Base-by-base conservation (phyloP, 2,329 filamentous ascomycete species). In the Anthostomella pinea region DNA sequence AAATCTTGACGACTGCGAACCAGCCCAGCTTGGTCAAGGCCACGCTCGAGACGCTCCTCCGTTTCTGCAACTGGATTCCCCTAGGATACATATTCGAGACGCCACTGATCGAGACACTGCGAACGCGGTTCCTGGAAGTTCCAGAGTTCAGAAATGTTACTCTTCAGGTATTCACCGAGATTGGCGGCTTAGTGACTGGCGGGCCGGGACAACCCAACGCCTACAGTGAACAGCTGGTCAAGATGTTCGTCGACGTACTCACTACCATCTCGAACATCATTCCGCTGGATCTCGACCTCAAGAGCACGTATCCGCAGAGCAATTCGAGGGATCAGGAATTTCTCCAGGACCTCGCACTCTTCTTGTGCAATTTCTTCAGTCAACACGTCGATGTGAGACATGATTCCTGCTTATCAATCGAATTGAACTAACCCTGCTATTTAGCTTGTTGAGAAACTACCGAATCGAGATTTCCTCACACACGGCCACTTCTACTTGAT, bases 81-180 rank as follows among this genome's bases (percentile, higher is more conserved):
- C 72, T 98, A 24, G 93, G 94, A 39, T 98, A 96, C 67, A 97
- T 98, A 53, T 98, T 98, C 66, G 93, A 98, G 73, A 98, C 91
- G 0, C 83, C 87, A 22, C 82, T 98, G 48, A 97, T 98, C 64
- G 89, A 95, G 57, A 97, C 91, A 1, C 72, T 98, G 44, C 83
- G 93, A 50, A 94, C 85, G 39, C 82, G 93, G 35, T 98, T 98
- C 66, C 75, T 98, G 40, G 87, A 95, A 54, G 83, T 87, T 18
- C 89, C 90, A 24, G 91, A 96, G 56, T 98, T 97, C 68, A 85
- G 94, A 40, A 98, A 98, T 64, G 81, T 97, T 53, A 96, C 93
- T 1, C 75, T 98, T 45, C 95, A 98, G 67, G 95, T 90, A 53
- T 73, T 98, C 63, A 98, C 93, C 3, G 93, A 98, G 66, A 97